Percentiles rank a stretch among this genome's conserved stretches.
Evolutionary conservation across 1,139 yeast genomes (phyloP).

Genomic region (Nakaseomyces nivariensis): DNA sequence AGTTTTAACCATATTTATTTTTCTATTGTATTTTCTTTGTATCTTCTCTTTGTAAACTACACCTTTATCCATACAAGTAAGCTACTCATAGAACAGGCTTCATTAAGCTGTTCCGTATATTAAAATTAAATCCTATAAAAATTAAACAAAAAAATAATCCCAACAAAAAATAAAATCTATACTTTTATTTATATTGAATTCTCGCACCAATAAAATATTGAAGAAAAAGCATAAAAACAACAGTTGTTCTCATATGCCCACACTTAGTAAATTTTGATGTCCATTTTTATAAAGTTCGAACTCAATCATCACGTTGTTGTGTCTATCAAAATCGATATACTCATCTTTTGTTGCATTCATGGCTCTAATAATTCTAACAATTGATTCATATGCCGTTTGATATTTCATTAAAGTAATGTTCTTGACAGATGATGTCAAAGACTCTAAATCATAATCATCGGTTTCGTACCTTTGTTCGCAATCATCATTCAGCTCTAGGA

Average conservation of each 20-base stretch:
- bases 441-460: not conserved
- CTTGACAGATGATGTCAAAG: not conserved
- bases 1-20: not conserved
- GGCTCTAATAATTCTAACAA: constrained; percentile 5
- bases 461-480: not conserved
- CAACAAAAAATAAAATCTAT: not conserved
- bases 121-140: too few relatives aligned
- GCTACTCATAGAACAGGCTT: too few relatives aligned
- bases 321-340: not conserved
- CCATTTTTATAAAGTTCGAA: constrained; percentile 1
- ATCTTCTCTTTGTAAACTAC: too few relatives aligned
- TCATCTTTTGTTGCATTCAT: constrained; percentile 11
- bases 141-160: too few relatives aligned
- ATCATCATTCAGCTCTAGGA: not conserved
- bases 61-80: too few relatives aligned
- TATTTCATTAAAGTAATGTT: constrained; percentile 4
- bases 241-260: not conserved
- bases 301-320: not conserved
- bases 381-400: constrained; percentile 3
- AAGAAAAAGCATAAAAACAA: not conserved
- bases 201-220: not conserved
- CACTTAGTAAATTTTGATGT: not conserved
- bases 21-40: not conserved
- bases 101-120: too few relatives aligned
- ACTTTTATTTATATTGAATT: too few relatives aligned